Evolutionary conservation across 768 basidiomycete species (phyloP).

Genomic region (Phaeotremella skinneri): DNA sequence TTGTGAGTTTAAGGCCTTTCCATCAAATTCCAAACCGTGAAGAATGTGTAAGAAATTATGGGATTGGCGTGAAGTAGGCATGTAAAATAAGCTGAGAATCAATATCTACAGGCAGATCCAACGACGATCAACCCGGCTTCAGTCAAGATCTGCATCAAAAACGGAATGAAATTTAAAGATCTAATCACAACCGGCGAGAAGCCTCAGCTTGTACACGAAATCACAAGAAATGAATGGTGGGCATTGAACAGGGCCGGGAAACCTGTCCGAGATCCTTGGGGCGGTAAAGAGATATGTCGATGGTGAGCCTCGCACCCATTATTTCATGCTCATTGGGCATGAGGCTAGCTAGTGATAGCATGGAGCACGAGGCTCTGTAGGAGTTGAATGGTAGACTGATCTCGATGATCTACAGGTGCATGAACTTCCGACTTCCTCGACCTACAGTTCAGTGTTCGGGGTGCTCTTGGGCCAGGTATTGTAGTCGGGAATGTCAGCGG

Average conservation of each 20-base stretch:
- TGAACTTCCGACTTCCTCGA: slow-evolving; percentile 25
- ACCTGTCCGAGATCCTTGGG: slow-evolving; percentile 27
- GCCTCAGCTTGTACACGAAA: slow-evolving; percentile 38
- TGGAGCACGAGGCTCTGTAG: no score
- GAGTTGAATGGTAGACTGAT: not conserved
- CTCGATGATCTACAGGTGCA: slow-evolving; percentile 25
- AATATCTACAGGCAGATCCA: slow-evolving; percentile 37
- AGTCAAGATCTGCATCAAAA: slow-evolving; percentile 31
- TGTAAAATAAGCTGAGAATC: not conserved
- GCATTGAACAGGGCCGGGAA: slow-evolving; percentile 20
- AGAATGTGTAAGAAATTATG: no score
- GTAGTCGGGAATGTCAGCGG: slow-evolving; percentile 44
- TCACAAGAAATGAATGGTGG: slow-evolving; percentile 41
- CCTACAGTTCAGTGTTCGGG: slow-evolving; percentile 22
- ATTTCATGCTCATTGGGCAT: no score
- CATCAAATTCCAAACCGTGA: no score
- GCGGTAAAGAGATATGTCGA: slow-evolving; percentile 37
- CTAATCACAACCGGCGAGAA: slow-evolving; percentile 27
- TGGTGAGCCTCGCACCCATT: slow-evolving; percentile 26
- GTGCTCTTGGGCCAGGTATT: slow-evolving; percentile 46
- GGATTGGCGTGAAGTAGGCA: no score
- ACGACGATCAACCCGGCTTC: slow-evolving; percentile 36
- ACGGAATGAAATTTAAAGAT: slow-evolving; percentile 31
- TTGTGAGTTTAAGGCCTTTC: slow-evolving; percentile 24
- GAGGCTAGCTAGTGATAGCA: no score